These are phyloP conservation scores for Gnaphalium uliginosum DNA, from an alignment of 129 eudicot species.

Conservation along the genomic window DNA sequence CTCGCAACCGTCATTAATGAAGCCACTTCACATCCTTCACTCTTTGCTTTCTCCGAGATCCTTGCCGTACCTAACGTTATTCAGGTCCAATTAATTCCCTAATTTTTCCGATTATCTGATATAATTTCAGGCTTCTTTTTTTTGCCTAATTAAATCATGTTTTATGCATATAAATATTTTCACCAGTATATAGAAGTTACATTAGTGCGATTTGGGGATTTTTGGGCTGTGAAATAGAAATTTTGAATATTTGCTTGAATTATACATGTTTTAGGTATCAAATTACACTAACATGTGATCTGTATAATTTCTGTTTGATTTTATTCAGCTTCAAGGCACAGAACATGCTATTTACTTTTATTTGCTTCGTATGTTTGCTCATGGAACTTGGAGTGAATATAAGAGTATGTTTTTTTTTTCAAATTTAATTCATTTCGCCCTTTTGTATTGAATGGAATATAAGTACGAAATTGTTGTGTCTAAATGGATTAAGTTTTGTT, in stretches of 20 bases:
- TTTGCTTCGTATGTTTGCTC: constrained; percentile 82
- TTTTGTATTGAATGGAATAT: neutral
- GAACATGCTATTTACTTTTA: constrained; percentile 56
- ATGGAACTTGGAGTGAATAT: constrained; percentile 93
- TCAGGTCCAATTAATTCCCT: constrained; percentile 24
- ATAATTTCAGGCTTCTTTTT: neutral
- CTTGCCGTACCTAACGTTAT: constrained; percentile 29
- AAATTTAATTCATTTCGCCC: neutral
- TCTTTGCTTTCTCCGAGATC: constrained; percentile 40
- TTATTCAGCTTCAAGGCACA: constrained; percentile 80
- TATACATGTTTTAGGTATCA: neutral
- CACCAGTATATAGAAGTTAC: no score
- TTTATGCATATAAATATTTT: neutral
- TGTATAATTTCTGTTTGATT: neutral
- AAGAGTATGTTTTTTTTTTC: constrained; percentile 56
- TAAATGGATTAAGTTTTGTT: neutral
- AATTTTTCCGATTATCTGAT: neutral
- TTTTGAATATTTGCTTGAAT: neutral
- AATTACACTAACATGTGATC: constrained; percentile 5
- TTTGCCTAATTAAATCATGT: constrained; percentile 2
- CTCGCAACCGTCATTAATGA: constrained; percentile 25
- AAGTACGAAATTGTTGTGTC: constrained; percentile 8
- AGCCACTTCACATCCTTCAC: constrained; percentile 41
- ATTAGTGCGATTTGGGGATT: constrained; percentile 5
- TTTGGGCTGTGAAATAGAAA: neutral